Conservation (phyloP, 202 grass and related monocot species). For the Carex arenaria region DNA sequence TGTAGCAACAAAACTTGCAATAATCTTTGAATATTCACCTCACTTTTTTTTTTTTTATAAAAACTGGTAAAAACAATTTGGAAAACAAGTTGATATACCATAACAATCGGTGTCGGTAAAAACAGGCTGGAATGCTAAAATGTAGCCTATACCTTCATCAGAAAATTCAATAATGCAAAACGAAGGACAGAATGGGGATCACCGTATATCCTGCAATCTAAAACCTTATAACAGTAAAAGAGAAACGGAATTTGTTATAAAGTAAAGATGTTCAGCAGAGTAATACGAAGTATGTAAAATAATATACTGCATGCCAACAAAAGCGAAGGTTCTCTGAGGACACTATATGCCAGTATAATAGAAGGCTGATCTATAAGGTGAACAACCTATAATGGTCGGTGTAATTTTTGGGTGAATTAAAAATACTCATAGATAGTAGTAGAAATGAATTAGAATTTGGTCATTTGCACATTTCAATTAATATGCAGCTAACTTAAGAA, state of each 20-base stretch:
- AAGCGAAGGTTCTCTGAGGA: neutral
- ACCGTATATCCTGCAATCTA: constrained; percentile 87
- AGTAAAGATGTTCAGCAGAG: neutral
- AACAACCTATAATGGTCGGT: neutral
- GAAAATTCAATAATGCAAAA: constrained; percentile 92
- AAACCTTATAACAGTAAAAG: constrained; percentile 40
- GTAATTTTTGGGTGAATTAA: neutral
- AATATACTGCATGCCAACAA: neutral
- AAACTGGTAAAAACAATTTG: neutral
- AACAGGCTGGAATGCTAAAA: neutral
- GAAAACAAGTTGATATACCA: neutral
- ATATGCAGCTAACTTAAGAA: neutral
- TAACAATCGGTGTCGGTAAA: neutral
- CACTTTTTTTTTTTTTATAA: too few relatives aligned
- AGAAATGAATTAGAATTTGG: neutral
- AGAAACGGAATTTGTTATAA: constrained; percentile 2
- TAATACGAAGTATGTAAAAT: neutral
- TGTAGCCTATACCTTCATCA: constrained; percentile 59
- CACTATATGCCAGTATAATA: neutral
- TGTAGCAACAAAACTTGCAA: neutral
- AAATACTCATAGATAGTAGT: neutral
- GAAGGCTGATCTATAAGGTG: neutral
- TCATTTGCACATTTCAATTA: neutral
- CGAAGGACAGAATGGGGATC: constrained; percentile 80
- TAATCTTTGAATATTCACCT: neutral